Conservation (phyloP, 495 filamentous ascomycete genomes). For the Tuber borchii region DNA sequence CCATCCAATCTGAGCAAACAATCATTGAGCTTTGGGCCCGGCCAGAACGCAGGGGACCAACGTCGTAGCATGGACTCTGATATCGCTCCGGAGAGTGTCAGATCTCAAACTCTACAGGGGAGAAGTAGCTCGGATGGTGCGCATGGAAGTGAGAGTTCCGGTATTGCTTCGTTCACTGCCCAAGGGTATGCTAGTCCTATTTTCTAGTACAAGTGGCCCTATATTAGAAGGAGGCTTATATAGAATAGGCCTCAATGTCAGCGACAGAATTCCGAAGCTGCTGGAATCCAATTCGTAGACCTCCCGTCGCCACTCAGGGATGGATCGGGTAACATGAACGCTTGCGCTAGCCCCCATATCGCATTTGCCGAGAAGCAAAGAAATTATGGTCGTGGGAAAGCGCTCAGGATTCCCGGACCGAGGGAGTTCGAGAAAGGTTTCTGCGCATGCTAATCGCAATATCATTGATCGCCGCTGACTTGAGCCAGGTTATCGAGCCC, state of each 20-base stretch:
- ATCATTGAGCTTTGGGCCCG: background rate
- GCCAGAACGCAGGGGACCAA: background rate
- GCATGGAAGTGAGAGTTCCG: slow-evolving; percentile 6
- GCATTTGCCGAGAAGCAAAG: slow-evolving; percentile 31
- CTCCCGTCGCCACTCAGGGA: slow-evolving; percentile 19
- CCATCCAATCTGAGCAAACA: slow-evolving; percentile 6
- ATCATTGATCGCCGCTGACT: slow-evolving; percentile 1
- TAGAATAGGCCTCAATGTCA: background rate
- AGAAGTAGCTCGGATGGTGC: slow-evolving; percentile 4
- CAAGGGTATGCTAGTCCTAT: slow-evolving; percentile 12
- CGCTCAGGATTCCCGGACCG: slow-evolving; percentile 39
- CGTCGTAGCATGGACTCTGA: background rate
- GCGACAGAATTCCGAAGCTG: slow-evolving; percentile 4
- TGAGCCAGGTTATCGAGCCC: slow-evolving; percentile 22
- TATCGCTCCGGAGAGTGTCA: background rate
- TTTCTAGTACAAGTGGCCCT: background rate
- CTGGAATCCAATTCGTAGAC: slow-evolving; percentile 29
- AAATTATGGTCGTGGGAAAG: slow-evolving; percentile 18
- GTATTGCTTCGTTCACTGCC: slow-evolving; percentile 15
- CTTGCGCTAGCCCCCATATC: slow-evolving; percentile 24
- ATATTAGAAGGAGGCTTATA: slow-evolving; percentile 3
- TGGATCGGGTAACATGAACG: background rate
- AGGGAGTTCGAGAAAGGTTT: slow-evolving; percentile 39
- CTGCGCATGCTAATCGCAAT: background rate
- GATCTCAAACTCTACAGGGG: background rate